Conservation (phyloP, 2,329 filamentous ascomycete species). For the Tolypocladium tropicale region DNA sequence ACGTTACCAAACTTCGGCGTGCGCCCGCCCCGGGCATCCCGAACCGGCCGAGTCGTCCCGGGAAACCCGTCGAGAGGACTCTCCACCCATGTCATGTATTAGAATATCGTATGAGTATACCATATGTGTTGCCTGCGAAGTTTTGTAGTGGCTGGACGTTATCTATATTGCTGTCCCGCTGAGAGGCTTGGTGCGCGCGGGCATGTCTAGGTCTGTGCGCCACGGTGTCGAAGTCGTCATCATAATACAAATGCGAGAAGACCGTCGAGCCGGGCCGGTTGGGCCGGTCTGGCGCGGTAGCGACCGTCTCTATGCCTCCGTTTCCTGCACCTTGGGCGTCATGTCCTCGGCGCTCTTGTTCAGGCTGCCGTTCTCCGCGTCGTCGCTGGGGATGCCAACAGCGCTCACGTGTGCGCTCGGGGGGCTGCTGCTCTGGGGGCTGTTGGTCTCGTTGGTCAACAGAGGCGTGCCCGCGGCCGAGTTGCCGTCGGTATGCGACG, state of each 20-base stretch:
- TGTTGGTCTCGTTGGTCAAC: constrained; percentile 59
- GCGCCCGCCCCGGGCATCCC: background rate
- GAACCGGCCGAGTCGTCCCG: background rate
- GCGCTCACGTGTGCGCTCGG: constrained; percentile 54
- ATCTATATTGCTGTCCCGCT: constrained; percentile 2
- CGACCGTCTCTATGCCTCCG: constrained; percentile 15
- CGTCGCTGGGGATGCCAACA: constrained; percentile 24
- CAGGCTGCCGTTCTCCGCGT: constrained; percentile 14
- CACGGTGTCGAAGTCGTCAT: background rate
- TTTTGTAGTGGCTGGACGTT: constrained; percentile 3
- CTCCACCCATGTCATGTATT: constrained; percentile 3
- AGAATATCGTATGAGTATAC: constrained; percentile 11
- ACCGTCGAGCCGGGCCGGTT: background rate
- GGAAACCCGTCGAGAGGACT: background rate
- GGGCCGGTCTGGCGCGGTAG: background rate
- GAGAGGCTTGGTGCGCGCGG: background rate
- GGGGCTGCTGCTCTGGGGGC: constrained; percentile 55
- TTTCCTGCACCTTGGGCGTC: constrained; percentile 16
- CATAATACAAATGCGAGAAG: constrained; percentile 1
- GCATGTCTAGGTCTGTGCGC: background rate
- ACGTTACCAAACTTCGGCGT: background rate
- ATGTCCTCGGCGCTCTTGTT: constrained; percentile 6
- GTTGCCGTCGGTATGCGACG: constrained; percentile 34
- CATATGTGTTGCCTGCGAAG: constrained; percentile 7
- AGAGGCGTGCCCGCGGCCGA: constrained; percentile 53